These are phyloP conservation scores for Fusarium sp. DNA, from an alignment of 2,329 filamentous ascomycete species.

Conservation along the genomic window DNA sequence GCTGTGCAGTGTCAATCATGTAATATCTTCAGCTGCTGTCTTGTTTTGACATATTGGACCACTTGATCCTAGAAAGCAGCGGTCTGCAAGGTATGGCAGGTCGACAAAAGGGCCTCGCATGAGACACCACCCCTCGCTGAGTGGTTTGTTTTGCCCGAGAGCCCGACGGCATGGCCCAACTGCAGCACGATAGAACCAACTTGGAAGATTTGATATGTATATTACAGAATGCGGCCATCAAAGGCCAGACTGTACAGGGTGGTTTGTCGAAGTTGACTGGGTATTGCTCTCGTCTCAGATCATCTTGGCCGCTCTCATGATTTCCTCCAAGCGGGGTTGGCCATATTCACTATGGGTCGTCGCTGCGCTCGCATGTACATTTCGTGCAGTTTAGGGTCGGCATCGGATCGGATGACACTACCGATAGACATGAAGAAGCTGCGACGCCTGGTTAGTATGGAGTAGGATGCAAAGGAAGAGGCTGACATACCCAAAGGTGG, in stretches of 20 bases:
- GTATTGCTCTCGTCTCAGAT: constrained; percentile 40
- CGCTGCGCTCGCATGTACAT: constrained; percentile 80
- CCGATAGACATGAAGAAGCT: constrained; percentile 99
- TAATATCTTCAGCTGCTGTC: constrained; percentile 18
- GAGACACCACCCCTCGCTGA: constrained; percentile 12
- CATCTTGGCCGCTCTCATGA: constrained; percentile 36
- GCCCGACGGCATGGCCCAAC: constrained; percentile 7
- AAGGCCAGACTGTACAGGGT: constrained; percentile 41
- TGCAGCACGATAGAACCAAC: constrained; percentile 33
- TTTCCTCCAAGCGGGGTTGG: constrained; percentile 52
- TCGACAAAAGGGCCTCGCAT: constrained; percentile 25
- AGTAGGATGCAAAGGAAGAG: neutral
- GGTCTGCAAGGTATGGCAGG: constrained; percentile 21
- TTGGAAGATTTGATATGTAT: constrained; percentile 40
- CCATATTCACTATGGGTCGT: constrained; percentile 73
- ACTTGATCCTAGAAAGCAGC: constrained; percentile 17
- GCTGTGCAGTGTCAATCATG: neutral
- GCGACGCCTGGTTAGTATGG: constrained; percentile 31
- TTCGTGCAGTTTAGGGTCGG: constrained; percentile 78
- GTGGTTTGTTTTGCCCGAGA: constrained; percentile 22
- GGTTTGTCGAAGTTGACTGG: constrained; percentile 38
- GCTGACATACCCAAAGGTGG: constrained; percentile 84
- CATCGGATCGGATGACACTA: constrained; percentile 93
- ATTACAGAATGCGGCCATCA: constrained; percentile 42
- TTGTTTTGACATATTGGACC: constrained; percentile 6